A percentile compares a stretch with the other conserved stretches of the same genome.
Conservation (phyloP, 1,284 basidiomycete species). For the Apiotrichum akiyoshidainum region DNA sequence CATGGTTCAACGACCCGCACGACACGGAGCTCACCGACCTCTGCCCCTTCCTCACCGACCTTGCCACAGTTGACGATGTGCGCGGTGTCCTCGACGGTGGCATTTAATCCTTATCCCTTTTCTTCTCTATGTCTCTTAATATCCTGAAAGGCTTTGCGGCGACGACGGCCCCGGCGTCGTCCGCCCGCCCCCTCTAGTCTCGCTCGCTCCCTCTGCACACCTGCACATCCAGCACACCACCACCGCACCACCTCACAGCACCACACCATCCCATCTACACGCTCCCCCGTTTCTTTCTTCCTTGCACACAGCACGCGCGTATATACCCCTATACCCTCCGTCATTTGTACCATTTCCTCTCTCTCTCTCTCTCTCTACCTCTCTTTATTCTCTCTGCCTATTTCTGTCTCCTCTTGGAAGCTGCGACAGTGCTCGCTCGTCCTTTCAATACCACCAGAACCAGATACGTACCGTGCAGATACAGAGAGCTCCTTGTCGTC, state of each 20-base stretch:
- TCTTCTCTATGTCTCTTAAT: neutral
- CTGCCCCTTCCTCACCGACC: slow-evolving; percentile 86
- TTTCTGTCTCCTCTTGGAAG: too few species aligned
- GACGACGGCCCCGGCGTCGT: too few species aligned
- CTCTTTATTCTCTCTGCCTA: neutral
- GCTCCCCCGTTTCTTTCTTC: too few species aligned
- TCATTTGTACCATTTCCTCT: slow-evolving; percentile 2
- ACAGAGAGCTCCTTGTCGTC: slow-evolving; percentile 2
- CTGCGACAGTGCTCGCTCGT: too few species aligned
- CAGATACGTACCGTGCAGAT: neutral
- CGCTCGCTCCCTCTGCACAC: neutral
- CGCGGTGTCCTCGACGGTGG: slow-evolving; percentile 75
- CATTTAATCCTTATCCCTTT: slow-evolving; percentile 20
- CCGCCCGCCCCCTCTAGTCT: too few species aligned
- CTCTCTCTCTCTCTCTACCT: neutral
- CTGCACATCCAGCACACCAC: neutral
- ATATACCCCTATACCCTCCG: slow-evolving; percentile 5
- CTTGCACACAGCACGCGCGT: neutral
- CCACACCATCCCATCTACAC: neutral
- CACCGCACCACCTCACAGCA: neutral
- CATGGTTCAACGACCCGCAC: slow-evolving; percentile 98
- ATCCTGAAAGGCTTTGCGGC: too few species aligned
- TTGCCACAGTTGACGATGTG: slow-evolving; percentile 81
- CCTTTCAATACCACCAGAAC: too few species aligned
- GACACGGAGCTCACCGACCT: slow-evolving; percentile 96